Conservation (phyloP, 2,329 filamentous ascomycete genomes). For the Talaromyces piceae region DNA sequence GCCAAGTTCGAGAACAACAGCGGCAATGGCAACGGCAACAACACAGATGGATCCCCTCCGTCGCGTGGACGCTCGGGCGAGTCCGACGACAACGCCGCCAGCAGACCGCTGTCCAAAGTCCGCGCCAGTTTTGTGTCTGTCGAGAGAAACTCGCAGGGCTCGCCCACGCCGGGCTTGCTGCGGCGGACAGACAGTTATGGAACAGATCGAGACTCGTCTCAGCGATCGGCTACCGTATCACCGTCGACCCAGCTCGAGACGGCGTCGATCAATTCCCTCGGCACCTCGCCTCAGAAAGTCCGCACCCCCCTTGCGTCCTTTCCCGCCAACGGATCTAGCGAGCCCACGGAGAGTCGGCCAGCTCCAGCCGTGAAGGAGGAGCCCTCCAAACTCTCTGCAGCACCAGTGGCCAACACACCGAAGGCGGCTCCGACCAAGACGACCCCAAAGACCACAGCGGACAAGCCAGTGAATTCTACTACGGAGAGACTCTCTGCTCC, state of each 20-base stretch:
- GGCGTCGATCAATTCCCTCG: slow-evolving; percentile 16
- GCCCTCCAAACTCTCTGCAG: background rate
- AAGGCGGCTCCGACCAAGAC: background rate
- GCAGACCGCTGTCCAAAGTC: slow-evolving; percentile 63
- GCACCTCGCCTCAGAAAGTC: slow-evolving; percentile 21
- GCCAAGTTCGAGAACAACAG: slow-evolving; percentile 72
- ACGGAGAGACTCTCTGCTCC: slow-evolving; percentile 16
- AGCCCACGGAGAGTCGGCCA: slow-evolving; percentile 5
- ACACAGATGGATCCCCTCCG: slow-evolving; percentile 45
- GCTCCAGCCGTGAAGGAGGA: slow-evolving; percentile 4
- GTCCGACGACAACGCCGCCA: slow-evolving; percentile 34
- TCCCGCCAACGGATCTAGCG: slow-evolving; percentile 15
- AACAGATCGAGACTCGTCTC: slow-evolving; percentile 23
- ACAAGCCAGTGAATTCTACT: slow-evolving; percentile 6
- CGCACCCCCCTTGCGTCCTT: slow-evolving; percentile 14
- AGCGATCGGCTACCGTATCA: slow-evolving; percentile 13
- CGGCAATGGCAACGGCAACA: slow-evolving; percentile 36
- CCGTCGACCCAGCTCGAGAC: slow-evolving; percentile 8
- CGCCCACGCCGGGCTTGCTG: slow-evolving; percentile 34
- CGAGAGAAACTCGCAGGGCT: slow-evolving; percentile 45
- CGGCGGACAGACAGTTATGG: slow-evolving; percentile 32
- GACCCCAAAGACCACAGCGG: slow-evolving; percentile 6
- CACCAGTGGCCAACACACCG: background rate
- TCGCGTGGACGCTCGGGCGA: slow-evolving; percentile 61
- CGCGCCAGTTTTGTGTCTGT: slow-evolving; percentile 68